Evolutionary conservation across 2,329 filamentous ascomycete genomes (phyloP).

Genomic region (Lasiodiplodia hormozganensis): DNA sequence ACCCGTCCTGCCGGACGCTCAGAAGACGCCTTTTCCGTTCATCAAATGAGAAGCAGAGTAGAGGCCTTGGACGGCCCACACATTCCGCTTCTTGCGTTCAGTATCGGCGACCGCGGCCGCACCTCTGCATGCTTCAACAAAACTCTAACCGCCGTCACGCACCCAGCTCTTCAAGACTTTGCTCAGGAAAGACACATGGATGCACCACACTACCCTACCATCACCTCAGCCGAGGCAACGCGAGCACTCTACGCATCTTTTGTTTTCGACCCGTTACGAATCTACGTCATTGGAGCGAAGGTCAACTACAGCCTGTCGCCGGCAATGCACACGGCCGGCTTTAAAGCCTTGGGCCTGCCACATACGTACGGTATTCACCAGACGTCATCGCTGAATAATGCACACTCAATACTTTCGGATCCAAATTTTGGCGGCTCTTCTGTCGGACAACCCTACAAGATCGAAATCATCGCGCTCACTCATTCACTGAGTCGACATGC

Average conservation of each 20-base stretch:
- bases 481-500: conserved; percentile 75
- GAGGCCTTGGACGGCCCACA: conserved; percentile 51
- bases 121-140: conserved; percentile 72
- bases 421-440: conserved; percentile 75
- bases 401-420: conserved; percentile 70
- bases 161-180: conserved; percentile 36
- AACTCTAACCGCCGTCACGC: conserved; percentile 67
- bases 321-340: conserved; percentile 77
- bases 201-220: conserved; percentile 43
- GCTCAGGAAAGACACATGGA: neutral
- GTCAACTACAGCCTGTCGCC: conserved; percentile 77
- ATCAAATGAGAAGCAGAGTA: conserved; percentile 61
- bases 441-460: conserved; percentile 76
- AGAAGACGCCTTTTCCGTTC: conserved; percentile 69
- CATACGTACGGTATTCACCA: conserved; percentile 72
- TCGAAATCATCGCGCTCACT: conserved; percentile 70
- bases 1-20: conserved; percentile 63
- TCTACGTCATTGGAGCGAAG: conserved; percentile 77
- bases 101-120: conserved; percentile 67
- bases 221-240: conserved; percentile 70
- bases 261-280: conserved; percentile 71
- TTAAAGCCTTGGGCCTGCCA: conserved; percentile 70
- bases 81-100: conserved; percentile 68
- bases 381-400: conserved; percentile 65
- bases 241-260: conserved; percentile 71